Base-by-base conservation (phyloP, 2,329 filamentous ascomycete genomes). In the Nannizzia gypsea region DNA sequence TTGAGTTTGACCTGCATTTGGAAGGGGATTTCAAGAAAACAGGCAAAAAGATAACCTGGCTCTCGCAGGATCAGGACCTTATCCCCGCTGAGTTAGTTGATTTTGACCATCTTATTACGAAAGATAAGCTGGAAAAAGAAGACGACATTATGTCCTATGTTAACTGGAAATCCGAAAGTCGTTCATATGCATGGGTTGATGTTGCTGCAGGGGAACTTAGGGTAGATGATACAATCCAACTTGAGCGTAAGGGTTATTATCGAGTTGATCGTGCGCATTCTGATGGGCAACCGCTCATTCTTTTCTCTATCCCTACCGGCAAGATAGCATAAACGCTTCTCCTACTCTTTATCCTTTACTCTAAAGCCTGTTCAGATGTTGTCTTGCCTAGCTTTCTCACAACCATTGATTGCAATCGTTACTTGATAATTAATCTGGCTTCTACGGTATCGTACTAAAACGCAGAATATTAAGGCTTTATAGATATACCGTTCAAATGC, bases 41-140 rank as follows among this genome's bases (percentile, higher is more conserved):
- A 0, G 83, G 87, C 68, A 95, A 95, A 82, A 95, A 95, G 79
- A 82, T 95, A 34, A 95, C 89, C 0, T 95, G 90, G 90, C 78
- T 95, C 28, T 86, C 88, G 2, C 80, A 80, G 0, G 82, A 82
- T 54, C 86, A 90, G 74, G 81, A 85, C 63, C 81, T 92, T 0
- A 79, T 91, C 6, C 81, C 83, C 15, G 83, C 88, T 17, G 86
- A 91, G 73, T 80, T 90, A 3, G 89, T 88, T 77, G 88, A 92
- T 65, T 93, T 91, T 71, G 89, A 90, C 74, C 89, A 90, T 74
- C 80, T 93, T 57, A 86, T 92, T 71, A 90, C 86, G 58, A 92
- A 92, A 78, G 89, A 93, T 70, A 90, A 89, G 72, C 80, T 93
- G 9, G 87, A 89, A 72, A 86, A 90, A 70, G 86, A 90, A 1